A percentile compares a stretch with the other conserved stretches of the same genome.
These are phyloP conservation scores for Martiniozyma asiatica DNA, from an alignment of 1,139 yeast species.

Conservation along the genomic window DNA sequence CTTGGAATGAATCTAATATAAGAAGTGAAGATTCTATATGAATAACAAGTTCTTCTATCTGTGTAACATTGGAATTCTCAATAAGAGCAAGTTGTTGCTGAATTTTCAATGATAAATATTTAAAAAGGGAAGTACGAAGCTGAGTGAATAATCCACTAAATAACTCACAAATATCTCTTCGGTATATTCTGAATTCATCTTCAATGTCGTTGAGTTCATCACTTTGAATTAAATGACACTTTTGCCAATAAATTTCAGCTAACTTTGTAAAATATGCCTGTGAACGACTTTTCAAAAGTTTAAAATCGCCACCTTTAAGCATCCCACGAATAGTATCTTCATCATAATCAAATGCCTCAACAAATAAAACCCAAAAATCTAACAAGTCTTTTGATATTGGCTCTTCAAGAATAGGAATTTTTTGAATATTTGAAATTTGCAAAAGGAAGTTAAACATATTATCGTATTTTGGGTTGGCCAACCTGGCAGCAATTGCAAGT, in stretches of 20 bases:
- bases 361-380: slow-evolving; percentile 71
- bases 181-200: slow-evolving; percentile 52
- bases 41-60: no score
- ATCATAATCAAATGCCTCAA: slow-evolving; percentile 50
- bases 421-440: slow-evolving; percentile 47
- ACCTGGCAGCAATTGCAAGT: slow-evolving; percentile 34
- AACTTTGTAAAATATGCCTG: slow-evolving; percentile 32
- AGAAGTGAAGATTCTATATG: neutral
- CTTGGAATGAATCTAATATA: no score
- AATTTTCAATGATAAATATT: no score
- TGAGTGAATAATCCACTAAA: slow-evolving; percentile 58
- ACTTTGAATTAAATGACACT: slow-evolving; percentile 30
- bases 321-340: slow-evolving; percentile 30
- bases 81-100: no score
- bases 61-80: no score
- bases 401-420: slow-evolving; percentile 57
- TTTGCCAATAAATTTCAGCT: slow-evolving; percentile 50
- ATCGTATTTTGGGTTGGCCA: slow-evolving; percentile 29
- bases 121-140: no score
- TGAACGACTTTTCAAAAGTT: slow-evolving; percentile 23
- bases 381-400: slow-evolving; percentile 52
- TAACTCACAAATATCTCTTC: slow-evolving; percentile 66
- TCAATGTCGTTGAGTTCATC: slow-evolving; percentile 18
- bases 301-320: slow-evolving; percentile 21
- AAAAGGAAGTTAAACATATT: slow-evolving; percentile 39